phyloP scores from a whole-genome alignment of 495 filamentous ascomycete species.

The Cudoniella acicularis region DNA sequence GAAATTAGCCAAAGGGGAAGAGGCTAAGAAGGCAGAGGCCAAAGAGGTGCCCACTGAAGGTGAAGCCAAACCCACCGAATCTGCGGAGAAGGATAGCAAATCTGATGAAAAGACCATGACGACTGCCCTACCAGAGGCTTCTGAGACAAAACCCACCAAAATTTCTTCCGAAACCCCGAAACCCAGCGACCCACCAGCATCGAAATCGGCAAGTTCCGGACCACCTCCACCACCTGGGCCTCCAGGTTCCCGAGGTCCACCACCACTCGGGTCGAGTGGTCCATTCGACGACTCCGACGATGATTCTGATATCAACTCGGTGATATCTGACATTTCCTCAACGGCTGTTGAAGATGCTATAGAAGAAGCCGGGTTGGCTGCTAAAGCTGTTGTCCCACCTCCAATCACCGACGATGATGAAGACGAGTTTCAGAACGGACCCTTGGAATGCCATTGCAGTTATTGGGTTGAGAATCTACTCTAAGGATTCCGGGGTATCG shows the following conservation, averaged over 20 bases:
- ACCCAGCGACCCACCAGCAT: too few relatives aligned
- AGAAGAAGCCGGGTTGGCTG: conserved; percentile 1
- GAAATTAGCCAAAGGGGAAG: conserved; percentile 9
- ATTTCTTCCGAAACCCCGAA: neutral
- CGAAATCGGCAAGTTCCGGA: too few relatives aligned
- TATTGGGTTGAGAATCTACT: conserved; percentile 73
- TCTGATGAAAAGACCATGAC: neutral
- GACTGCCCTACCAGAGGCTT: neutral
- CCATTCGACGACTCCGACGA: neutral
- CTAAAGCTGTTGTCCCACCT: neutral
- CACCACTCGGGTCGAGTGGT: neutral
- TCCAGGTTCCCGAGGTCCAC: neutral
- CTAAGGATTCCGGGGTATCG: conserved; percentile 7
- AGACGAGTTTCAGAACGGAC: conserved; percentile 44
- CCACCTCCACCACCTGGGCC: neutral
- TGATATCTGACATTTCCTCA: conserved; percentile 14
- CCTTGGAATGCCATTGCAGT: conserved; percentile 88
- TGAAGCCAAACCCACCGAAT: neutral
- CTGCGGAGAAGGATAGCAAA: neutral
- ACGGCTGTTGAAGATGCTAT: conserved; percentile 10
- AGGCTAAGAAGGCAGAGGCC: neutral
- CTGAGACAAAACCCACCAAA: neutral
- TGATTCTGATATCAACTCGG: conserved; percentile 13
- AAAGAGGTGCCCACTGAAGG: too few relatives aligned
- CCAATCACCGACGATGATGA: conserved; percentile 21